phyloP scores from a whole-genome alignment of 106 monocot species.

The Acorus gramineus region DNA sequence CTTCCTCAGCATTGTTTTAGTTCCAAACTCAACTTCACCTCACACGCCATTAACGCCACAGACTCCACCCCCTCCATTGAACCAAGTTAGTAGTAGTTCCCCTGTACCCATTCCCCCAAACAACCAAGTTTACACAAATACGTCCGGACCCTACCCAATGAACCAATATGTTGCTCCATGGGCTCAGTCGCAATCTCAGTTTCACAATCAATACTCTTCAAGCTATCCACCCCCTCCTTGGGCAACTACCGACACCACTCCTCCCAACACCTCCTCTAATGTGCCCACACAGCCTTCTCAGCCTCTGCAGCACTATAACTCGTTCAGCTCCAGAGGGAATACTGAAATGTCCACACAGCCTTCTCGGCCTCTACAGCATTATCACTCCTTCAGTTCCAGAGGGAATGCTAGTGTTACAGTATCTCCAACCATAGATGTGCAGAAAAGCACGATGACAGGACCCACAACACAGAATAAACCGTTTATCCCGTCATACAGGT shows the following conservation, averaged over 20 bases:
- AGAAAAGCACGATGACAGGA: conserved; percentile 7
- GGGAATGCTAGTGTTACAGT: not conserved
- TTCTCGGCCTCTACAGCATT: conserved; percentile 30
- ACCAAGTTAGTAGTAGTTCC: no score
- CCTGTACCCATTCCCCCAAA: no score
- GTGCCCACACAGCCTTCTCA: no score
- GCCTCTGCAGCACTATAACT: no score
- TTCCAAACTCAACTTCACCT: conserved; percentile 45
- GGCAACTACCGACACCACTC: conserved; percentile 11
- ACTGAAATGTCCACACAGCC: conserved; percentile 4
- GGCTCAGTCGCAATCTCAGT: conserved; percentile 28
- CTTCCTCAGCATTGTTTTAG: conserved; percentile 53
- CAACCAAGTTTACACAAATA: no score
- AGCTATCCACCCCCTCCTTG: conserved; percentile 72
- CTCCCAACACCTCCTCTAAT: no score
- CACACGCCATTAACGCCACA: conserved; percentile 19
- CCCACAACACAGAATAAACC: conserved; percentile 19
- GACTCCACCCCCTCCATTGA: no score
- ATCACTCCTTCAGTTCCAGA: conserved; percentile 18
- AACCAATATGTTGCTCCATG: conserved; percentile 53
- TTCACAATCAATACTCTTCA: conserved; percentile 7
- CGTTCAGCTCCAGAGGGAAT: conserved; percentile 11
- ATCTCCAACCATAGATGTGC: not conserved
- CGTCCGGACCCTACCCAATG: no score
- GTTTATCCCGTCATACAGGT: conserved; percentile 45